Conservation (phyloP, 1,139 yeast species). For the Diutina siamensis region DNA sequence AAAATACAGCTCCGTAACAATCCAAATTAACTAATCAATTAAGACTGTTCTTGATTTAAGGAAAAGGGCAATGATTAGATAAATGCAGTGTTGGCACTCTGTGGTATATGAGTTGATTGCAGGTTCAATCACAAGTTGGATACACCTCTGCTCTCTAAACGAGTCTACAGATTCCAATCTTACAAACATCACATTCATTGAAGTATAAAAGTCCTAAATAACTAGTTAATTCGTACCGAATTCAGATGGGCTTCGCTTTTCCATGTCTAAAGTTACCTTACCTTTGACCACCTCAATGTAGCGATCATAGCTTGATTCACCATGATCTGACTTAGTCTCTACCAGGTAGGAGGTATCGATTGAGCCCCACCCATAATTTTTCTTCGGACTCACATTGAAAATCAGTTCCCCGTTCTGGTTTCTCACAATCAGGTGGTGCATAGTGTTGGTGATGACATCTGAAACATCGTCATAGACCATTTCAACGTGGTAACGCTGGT, state of each 20-base stretch:
- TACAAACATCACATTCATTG: too few relatives aligned
- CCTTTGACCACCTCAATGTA: constrained; percentile 20
- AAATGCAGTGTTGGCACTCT: too few relatives aligned
- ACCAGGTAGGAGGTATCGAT: constrained; percentile 26
- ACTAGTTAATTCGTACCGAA: not conserved
- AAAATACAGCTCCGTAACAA: too few relatives aligned
- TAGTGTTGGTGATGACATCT: not conserved
- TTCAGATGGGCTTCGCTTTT: not conserved
- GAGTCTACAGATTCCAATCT: too few relatives aligned
- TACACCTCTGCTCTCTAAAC: too few relatives aligned
- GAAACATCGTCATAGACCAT: not conserved
- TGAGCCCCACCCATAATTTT: constrained; percentile 42
- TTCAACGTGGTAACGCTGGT: not conserved
- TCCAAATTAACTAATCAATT: too few relatives aligned
- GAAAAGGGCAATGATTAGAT: too few relatives aligned
- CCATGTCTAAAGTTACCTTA: not conserved
- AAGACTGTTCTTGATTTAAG: too few relatives aligned
- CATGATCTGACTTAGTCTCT: constrained; percentile 18
- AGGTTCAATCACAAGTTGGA: too few relatives aligned
- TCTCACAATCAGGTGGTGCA: not conserved
- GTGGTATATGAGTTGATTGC: too few relatives aligned
- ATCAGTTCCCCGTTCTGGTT: constrained; percentile 36
- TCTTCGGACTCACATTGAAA: constrained; percentile 31
- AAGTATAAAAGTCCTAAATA: too few relatives aligned
- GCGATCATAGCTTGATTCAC: constrained; percentile 22